Percentiles rank a stretch among this genome's conserved stretches.
These are phyloP conservation scores for Phytophthora fragariae DNA, from an alignment of 352 stramenopile species.

Conservation along the genomic window DNA sequence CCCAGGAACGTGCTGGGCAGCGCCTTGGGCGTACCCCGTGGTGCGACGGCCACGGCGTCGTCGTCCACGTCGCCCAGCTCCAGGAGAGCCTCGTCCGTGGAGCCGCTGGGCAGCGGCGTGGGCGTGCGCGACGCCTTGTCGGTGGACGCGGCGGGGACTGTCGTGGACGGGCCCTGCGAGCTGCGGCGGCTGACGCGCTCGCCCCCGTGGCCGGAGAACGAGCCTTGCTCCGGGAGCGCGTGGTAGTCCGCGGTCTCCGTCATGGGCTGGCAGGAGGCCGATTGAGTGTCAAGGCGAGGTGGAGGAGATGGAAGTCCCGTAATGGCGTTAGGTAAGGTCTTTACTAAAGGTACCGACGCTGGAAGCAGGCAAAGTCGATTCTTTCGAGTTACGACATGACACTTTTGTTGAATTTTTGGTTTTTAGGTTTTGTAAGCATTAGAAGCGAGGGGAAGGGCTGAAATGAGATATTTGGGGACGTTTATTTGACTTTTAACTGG, in stretches of 20 bases:
- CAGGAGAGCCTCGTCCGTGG: conserved; percentile 32
- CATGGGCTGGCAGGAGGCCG: conserved; percentile 14
- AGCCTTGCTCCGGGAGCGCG: conserved; percentile 37
- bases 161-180: conserved; percentile 19
- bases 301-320: background rate
- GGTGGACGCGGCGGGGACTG: conserved; percentile 10
- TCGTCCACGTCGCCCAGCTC: conserved; percentile 32
- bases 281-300: too few relatives aligned
- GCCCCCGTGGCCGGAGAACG: conserved; percentile 34
- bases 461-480: background rate
- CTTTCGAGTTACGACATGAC: background rate
- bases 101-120: conserved; percentile 33
- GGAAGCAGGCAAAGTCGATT: background rate
- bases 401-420: background rate
- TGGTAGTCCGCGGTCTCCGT: conserved; percentile 43
- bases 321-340: background rate
- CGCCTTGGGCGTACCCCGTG: conserved; percentile 44
- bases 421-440: background rate
- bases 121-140: conserved; percentile 28
- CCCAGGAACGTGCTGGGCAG: conserved; percentile 58
- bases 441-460: background rate
- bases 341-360: background rate
- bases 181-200: conserved; percentile 35
- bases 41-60: conserved; percentile 10
- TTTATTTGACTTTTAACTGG: background rate